These are phyloP conservation scores for Geosmithia flava DNA, from an alignment of 2,329 filamentous ascomycete species.

Conservation along the genomic window DNA sequence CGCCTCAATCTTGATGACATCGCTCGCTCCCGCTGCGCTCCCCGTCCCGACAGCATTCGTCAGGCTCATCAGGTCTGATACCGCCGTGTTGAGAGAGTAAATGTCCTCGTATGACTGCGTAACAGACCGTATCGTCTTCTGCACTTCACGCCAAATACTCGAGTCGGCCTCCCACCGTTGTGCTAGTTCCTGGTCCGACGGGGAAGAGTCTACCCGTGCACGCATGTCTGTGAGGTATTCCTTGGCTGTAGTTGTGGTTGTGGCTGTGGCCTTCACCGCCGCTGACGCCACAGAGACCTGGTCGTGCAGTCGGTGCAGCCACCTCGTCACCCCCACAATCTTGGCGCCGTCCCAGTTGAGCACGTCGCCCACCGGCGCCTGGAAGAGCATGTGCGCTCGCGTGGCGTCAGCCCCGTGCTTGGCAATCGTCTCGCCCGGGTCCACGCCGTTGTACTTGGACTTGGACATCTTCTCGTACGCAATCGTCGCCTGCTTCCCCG, in stretches of 20 bases:
- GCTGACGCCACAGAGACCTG: slow-evolving; percentile 25
- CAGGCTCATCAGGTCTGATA: slow-evolving; percentile 72
- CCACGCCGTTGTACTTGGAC: slow-evolving; percentile 85
- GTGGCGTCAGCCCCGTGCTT: slow-evolving; percentile 75
- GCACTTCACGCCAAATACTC: slow-evolving; percentile 50
- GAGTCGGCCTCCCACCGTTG: slow-evolving; percentile 32
- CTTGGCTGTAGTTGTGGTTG: slow-evolving; percentile 9
- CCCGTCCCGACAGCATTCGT: slow-evolving; percentile 48
- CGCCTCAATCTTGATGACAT: slow-evolving; percentile 33
- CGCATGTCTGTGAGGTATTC: slow-evolving; percentile 21
- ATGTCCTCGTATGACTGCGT: slow-evolving; percentile 57
- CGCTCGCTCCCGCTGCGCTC: slow-evolving; percentile 23
- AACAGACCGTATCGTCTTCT: slow-evolving; percentile 55
- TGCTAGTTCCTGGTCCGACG: slow-evolving; percentile 15
- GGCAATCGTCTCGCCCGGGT: slow-evolving; percentile 59
- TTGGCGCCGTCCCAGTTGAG: slow-evolving; percentile 81
- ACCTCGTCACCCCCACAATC: slow-evolving; percentile 70
- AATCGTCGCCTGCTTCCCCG: slow-evolving; percentile 43
- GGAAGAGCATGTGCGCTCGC: slow-evolving; percentile 78
- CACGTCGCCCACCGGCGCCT: slow-evolving; percentile 71
- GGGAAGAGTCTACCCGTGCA: slow-evolving; percentile 9
- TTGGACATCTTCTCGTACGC: slow-evolving; percentile 92
- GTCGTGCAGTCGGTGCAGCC: slow-evolving; percentile 58
- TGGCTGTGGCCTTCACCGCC: neutral
- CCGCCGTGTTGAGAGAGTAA: slow-evolving; percentile 69